Base-by-base conservation (phyloP, 2,329 filamentous ascomycete genomes). In the Phialophora verrucosa region DNA sequence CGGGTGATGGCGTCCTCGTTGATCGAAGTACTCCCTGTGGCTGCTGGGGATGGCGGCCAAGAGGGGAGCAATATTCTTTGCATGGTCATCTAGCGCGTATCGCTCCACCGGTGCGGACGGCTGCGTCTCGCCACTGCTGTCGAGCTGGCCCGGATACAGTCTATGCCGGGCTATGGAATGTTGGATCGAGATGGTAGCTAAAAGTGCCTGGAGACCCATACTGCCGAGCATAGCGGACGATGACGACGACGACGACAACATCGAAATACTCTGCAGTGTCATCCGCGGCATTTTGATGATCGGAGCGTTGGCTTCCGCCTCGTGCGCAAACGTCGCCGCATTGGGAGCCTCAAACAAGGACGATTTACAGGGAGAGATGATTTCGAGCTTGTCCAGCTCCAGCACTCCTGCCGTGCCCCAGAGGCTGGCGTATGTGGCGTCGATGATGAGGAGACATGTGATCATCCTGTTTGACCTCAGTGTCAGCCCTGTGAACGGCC, bases 371-470 rank as follows among this genome's bases (percentile, higher is more conserved):
- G 61, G 61, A 17, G 59, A 10, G 10, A 64, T 32, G 44, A 64
- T 42, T 31, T 64, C 62, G 11, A 64, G 32, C 20, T 56, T 35
- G 25, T 64, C 62, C 7, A 64, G 25, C 4, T 47, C 62, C 27
- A 64, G 53, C 17, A 59, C 59, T n/a, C 55, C 62, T 20, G 62
- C 62, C 20, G 59, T 23, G 49, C 59, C 62, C 20, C 59, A 47
- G 23, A 64, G 50, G 14, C 47, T 42, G 7, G 62, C 59, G 31
- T 64, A 64, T 7, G 62, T 56, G 20, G 62, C 59, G 31, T 64
- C 62, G 23, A 59, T 64, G 5, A 56, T 53, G n/a, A 64, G 53
- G n/a, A 64, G 35, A 31, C 62, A 64, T 29, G 49, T 47, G 12
- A 42, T 42, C 35, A 42, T 42, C 35, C 35, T 42, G 35, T 42